Percentiles rank a stretch among this genome's conserved stretches.
phyloP scores from a whole-genome alignment of 2,329 filamentous ascomycete species.

The Delphinella strobiligena region DNA sequence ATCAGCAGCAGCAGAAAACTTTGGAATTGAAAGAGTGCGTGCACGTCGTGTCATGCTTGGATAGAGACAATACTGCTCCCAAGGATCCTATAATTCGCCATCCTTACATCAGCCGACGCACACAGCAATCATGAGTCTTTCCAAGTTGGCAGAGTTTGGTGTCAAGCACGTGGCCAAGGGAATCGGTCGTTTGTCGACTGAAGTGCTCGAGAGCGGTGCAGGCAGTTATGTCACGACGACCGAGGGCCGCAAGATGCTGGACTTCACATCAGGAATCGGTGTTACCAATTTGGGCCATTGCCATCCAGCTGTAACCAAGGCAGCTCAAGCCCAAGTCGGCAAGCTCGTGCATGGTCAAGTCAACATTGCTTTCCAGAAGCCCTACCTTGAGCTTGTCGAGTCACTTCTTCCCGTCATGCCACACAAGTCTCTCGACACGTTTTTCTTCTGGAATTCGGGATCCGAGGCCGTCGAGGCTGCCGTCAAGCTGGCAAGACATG shows the following conservation, averaged over 20 bases:
- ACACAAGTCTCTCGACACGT: slow-evolving; percentile 24
- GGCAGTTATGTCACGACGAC: slow-evolving; percentile 22
- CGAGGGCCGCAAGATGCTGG: slow-evolving; percentile 18
- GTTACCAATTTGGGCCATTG: slow-evolving; percentile 26
- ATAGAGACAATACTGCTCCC: no score
- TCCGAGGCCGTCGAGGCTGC: slow-evolving; percentile 25
- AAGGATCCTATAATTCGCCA: no score
- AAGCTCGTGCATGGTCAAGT: slow-evolving; percentile 29
- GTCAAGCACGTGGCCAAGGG: slow-evolving; percentile 11
- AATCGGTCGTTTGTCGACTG: slow-evolving; percentile 11
- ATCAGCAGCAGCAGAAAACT: no score
- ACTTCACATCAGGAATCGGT: slow-evolving; percentile 24
- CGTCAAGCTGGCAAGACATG: slow-evolving; percentile 24
- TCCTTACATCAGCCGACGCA: no score
- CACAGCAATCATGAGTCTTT: slow-evolving; percentile 8
- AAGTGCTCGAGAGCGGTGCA: slow-evolving; percentile 20
- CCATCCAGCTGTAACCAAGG: slow-evolving; percentile 24
- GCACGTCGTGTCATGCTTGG: no score
- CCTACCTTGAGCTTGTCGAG: slow-evolving; percentile 24
- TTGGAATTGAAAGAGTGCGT: no score
- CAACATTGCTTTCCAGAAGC: slow-evolving; percentile 29
- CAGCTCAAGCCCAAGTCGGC: slow-evolving; percentile 23
- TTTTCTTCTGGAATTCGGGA: slow-evolving; percentile 29
- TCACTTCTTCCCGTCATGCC: slow-evolving; percentile 24
- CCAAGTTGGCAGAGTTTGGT: slow-evolving; percentile 11